Evolutionary conservation across 495 filamentous ascomycete species (phyloP).

Genomic region (Aspergillus saccharolyticus): DNA sequence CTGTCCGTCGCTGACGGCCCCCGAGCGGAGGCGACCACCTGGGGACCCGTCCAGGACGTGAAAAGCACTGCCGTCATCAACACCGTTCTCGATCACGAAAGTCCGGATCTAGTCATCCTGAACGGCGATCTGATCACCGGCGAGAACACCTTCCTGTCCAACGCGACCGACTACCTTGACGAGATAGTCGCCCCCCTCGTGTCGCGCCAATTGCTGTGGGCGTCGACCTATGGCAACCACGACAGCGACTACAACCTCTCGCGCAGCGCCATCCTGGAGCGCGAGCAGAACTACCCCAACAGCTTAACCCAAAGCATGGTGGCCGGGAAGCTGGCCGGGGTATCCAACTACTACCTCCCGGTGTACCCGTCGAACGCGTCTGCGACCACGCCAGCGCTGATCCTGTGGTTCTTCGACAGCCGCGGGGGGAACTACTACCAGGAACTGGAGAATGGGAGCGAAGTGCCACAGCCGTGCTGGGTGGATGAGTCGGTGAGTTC

Average conservation of each 20-base stretch:
- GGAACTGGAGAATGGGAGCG: slow-evolving; percentile 33
- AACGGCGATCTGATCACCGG: slow-evolving; percentile 75
- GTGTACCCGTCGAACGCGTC: slow-evolving; percentile 32
- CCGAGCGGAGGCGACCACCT: slow-evolving; percentile 35
- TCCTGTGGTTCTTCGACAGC: slow-evolving; percentile 77
- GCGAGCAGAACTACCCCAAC: slow-evolving; percentile 50
- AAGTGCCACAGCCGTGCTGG: slow-evolving; percentile 33
- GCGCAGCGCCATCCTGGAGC: slow-evolving; percentile 45
- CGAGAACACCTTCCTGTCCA: slow-evolving; percentile 54
- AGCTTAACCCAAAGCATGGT: slow-evolving; percentile 51
- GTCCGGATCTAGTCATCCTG: slow-evolving; percentile 56
- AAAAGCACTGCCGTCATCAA: slow-evolving; percentile 56
- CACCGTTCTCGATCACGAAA: slow-evolving; percentile 53
- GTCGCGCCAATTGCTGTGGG: slow-evolving; percentile 51
- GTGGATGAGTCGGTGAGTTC: slow-evolving; percentile 28
- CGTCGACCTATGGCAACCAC: slow-evolving; percentile 71
- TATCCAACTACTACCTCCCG: slow-evolving; percentile 65
- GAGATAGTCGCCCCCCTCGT: slow-evolving; percentile 56
- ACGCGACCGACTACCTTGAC: slow-evolving; percentile 56
- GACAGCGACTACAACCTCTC: slow-evolving; percentile 60
- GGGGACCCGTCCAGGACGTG: slow-evolving; percentile 55
- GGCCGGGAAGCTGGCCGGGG: slow-evolving; percentile 42
- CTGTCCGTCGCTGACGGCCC: slow-evolving; percentile 10
- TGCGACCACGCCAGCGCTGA: slow-evolving; percentile 34
- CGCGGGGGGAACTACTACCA: slow-evolving; percentile 52